These are phyloP conservation scores for Perkinsus marinus DNA, from an alignment of 169 alveolate genomes.

Conservation along the genomic window DNA sequence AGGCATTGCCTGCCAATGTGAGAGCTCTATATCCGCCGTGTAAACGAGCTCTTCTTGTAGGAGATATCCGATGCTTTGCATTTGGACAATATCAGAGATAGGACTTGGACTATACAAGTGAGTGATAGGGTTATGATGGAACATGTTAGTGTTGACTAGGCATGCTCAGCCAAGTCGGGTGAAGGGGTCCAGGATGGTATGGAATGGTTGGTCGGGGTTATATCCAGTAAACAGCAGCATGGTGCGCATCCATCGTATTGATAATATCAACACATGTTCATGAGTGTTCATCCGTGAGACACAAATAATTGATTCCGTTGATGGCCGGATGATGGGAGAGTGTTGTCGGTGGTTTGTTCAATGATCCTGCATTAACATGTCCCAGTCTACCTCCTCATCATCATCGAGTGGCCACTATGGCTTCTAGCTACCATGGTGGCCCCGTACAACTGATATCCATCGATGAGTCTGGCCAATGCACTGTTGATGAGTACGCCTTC, in stretches of 20 bases:
- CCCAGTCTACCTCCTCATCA: neutral
- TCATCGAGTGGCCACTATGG: neutral
- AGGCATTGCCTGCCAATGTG: slow-evolving; percentile 58
- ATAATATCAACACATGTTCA: too few relatives aligned
- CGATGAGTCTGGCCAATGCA: slow-evolving; percentile 14
- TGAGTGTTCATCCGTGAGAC: too few relatives aligned
- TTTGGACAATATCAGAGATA: slow-evolving; percentile 43
- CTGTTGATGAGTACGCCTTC: slow-evolving; percentile 5
- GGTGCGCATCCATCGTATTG: too few relatives aligned
- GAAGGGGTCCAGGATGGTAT: slow-evolving; percentile 66
- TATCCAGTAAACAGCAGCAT: neutral
- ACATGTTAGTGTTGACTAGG: slow-evolving; percentile 28
- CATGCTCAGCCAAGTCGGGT: slow-evolving; percentile 67
- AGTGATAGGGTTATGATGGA: neutral
- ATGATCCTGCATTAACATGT: too few relatives aligned
- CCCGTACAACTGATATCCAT: slow-evolving; percentile 13
- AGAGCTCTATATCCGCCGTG: neutral
- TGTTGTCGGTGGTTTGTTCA: too few relatives aligned
- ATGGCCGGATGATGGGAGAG: too few relatives aligned
- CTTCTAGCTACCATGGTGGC: neutral
- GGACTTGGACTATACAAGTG: slow-evolving; percentile 51
- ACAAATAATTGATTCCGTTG: too few relatives aligned
- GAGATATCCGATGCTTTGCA: slow-evolving; percentile 38
- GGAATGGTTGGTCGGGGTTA: slow-evolving; percentile 50
- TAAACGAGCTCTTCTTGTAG: neutral